These are phyloP conservation scores for Trebouxia sp. DNA, from an alignment of 139 green algal genomes.

Conservation along the genomic window DNA sequence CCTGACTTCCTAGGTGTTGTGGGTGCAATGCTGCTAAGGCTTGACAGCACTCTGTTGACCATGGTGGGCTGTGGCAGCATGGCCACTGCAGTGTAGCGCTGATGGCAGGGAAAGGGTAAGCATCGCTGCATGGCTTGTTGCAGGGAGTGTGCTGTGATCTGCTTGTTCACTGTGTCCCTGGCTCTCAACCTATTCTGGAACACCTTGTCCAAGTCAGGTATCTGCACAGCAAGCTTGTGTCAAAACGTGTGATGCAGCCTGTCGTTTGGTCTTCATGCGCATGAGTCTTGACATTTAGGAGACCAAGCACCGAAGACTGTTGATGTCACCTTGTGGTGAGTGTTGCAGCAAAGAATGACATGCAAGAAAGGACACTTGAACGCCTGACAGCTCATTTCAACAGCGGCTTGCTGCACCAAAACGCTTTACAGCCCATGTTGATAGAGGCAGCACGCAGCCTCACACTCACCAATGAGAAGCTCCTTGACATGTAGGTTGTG, in stretches of 20 bases:
- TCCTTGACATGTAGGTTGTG: background rate
- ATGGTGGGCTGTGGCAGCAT: conserved; percentile 51
- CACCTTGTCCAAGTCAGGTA: conserved; percentile 52
- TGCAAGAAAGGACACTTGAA: background rate
- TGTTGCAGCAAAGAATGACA: background rate
- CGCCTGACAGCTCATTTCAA: too few species aligned
- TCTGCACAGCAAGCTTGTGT: too few species aligned
- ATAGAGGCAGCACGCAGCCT: background rate
- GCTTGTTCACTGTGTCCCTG: conserved; percentile 42
- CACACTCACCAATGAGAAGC: background rate
- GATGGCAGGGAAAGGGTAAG: conserved; percentile 44
- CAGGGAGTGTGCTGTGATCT: conserved; percentile 37
- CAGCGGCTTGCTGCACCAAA: too few species aligned
- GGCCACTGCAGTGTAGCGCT: conserved; percentile 51
- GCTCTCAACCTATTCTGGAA: conserved; percentile 46
- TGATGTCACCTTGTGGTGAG: background rate
- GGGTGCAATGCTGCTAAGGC: conserved; percentile 8
- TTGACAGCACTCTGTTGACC: conserved; percentile 13
- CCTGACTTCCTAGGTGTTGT: background rate
- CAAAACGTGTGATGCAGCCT: background rate
- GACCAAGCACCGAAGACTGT: too few species aligned
- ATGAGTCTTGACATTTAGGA: background rate
- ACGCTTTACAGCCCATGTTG: background rate
- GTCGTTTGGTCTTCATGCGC: background rate
- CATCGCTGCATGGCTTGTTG: conserved; percentile 47